Base-by-base conservation (phyloP, 495 filamentous ascomycete genomes). In the Astrothelium subdiscretum region DNA sequence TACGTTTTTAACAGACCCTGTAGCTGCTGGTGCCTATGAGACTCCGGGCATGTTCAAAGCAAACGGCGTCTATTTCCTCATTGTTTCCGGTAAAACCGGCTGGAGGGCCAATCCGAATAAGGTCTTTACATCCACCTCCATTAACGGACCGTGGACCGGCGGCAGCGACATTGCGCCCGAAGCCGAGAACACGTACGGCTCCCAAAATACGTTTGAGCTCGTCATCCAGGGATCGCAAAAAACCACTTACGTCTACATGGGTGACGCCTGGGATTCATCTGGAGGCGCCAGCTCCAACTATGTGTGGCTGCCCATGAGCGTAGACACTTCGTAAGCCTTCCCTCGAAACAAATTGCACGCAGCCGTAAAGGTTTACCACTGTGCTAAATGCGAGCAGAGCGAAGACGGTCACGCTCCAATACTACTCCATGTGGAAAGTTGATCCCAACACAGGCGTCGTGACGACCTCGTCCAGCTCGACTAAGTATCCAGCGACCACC, bases 391-490 rank as follows among this genome's bases (percentile, higher is more conserved):
- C 42, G 52, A 63, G 15, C 48, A 54, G 48, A 29, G 48, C 48
- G 20, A 74, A 72, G 52, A 69, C 69, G 8, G 69, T 76, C 4
- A 70, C 64, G 24, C 68, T 78, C 59, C 71, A 78, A 32, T 77
- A 77, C 61, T 71, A 75, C 67, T 62, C 72, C 63, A 75, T 76
- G 72, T 78, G 76, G 76, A 77, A 76, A 63, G 64, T 78, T 35
- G 74, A 78, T 65, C 67, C 72, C 27, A 69, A 67, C 27, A 78
- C 76, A 15, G 76, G 76, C 20, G 74, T 68, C 3, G 73, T 78
- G 24, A 69, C 66, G 18, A 71, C 67, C 51, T 74, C 76, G 8
- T 67, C 51, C 35, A 68, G 70, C 75, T 26, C 61, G 69, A 43
- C 63, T 67, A 57, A 67, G 69, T 71, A 70, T 57, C 13, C 35